Evolutionary conservation across 768 basidiomycete genomes (phyloP).

Genomic region (Tephrocybe sp.): DNA sequence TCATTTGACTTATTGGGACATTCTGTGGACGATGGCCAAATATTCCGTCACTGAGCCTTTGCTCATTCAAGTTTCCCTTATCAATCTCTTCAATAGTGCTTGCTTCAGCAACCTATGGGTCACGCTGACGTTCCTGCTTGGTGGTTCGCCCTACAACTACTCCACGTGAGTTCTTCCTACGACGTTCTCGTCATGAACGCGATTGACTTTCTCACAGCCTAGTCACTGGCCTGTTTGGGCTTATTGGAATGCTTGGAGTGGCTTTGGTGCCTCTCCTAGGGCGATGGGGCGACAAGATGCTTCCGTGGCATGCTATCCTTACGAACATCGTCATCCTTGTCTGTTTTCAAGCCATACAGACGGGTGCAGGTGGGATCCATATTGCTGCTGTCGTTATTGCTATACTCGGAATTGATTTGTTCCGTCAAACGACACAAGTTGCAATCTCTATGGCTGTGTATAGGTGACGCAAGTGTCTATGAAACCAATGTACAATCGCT

Average conservation of each 20-base stretch:
- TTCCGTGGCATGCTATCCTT: conserved; percentile 77
- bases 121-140: conserved; percentile 79
- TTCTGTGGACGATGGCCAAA: conserved; percentile 75
- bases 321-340: conserved; percentile 47
- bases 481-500: conserved; percentile 4
- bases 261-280: conserved; percentile 72
- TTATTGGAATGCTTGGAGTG: conserved; percentile 73
- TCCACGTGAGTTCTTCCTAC: conserved; percentile 50
- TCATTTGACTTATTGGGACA: conserved; percentile 62
- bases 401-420: conserved; percentile 70
- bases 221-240: conserved; percentile 70
- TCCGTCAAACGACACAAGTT: conserved; percentile 72
- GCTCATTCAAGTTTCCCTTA: conserved; percentile 64
- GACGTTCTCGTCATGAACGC: neutral
- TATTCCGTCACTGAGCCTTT: conserved; percentile 76
- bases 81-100: conserved; percentile 64
- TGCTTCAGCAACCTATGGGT: conserved; percentile 66
- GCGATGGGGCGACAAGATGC: conserved; percentile 61
- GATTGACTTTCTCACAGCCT: conserved; percentile 26
- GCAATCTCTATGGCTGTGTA: conserved; percentile 61
- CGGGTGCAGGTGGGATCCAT: conserved; percentile 66
- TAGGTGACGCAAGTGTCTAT: no score
- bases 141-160: conserved; percentile 72
- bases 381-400: conserved; percentile 70
- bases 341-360: conserved; percentile 60